phyloP scores from a whole-genome alignment of 2,329 filamentous ascomycete genomes.

The Sporothrix euskadiensis region DNA sequence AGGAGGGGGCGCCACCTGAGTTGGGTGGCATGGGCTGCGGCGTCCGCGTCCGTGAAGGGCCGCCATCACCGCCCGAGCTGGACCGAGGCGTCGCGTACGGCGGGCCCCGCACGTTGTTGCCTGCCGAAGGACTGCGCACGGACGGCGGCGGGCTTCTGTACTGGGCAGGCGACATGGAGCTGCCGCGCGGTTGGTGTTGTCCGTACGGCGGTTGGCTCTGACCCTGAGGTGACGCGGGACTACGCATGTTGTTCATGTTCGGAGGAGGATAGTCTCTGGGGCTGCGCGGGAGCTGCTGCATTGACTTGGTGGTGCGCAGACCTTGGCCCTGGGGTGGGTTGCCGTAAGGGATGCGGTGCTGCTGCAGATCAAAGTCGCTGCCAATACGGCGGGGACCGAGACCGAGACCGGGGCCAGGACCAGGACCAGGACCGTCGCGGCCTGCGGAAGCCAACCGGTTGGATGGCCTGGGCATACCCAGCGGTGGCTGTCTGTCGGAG shows the following conservation, averaged over 20 bases:
- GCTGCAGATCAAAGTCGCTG: conserved; percentile 2
- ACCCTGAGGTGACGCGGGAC: not conserved
- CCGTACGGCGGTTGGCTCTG: not conserved
- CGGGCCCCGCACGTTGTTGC: conserved; percentile 6
- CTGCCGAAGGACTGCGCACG: not conserved
- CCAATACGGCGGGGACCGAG: not conserved
- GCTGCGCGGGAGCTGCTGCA: conserved; percentile 27
- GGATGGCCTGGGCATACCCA: not conserved
- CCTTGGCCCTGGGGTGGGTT: not conserved
- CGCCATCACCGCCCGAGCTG: not conserved
- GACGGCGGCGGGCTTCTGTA: conserved; percentile 13
- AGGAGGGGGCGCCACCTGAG: not conserved
- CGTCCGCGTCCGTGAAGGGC: not conserved
- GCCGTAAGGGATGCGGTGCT: conserved; percentile 18
- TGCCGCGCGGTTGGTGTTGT: conserved; percentile 4
- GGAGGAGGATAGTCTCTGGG: not conserved
- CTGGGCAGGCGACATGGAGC: conserved; percentile 16
- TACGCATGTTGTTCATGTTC: not conserved
- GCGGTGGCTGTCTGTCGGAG: not conserved
- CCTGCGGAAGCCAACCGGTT: not conserved
- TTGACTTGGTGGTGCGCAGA: conserved; percentile 20
- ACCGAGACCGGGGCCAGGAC: no score
- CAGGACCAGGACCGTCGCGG: not conserved
- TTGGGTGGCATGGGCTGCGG: not conserved
- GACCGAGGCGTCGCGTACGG: not conserved